A percentile compares a stretch with the other conserved stretches of the same genome.
These are phyloP conservation scores for Cadophora malorum DNA, from an alignment of 2,329 filamentous ascomycete genomes.

Conservation along the genomic window DNA sequence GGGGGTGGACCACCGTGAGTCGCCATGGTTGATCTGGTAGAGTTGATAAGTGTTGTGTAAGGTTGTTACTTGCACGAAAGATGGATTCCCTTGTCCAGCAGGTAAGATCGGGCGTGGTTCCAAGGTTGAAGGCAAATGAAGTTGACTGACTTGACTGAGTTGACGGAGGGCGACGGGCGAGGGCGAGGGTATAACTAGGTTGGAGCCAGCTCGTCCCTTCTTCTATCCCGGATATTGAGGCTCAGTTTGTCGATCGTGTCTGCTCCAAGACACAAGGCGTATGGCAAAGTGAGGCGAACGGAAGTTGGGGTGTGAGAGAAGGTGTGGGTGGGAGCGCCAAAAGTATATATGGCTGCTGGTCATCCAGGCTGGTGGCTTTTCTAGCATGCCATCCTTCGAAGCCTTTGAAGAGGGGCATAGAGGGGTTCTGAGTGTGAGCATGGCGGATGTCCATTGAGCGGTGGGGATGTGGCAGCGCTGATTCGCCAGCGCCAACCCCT, in stretches of 20 bases:
- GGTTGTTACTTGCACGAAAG: neutral
- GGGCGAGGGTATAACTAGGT: slow-evolving; percentile 8
- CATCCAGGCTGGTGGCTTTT: slow-evolving; percentile 6
- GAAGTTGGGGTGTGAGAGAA: slow-evolving; percentile 9
- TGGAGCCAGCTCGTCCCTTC: slow-evolving; percentile 1
- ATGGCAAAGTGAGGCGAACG: slow-evolving; percentile 18
- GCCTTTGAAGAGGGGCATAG: slow-evolving; percentile 4
- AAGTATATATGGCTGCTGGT: neutral
- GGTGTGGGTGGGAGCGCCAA: slow-evolving; percentile 12
- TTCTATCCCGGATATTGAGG: slow-evolving; percentile 1
- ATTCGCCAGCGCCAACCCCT: neutral
- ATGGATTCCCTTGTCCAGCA: neutral
- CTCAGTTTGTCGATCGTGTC: neutral
- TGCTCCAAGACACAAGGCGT: neutral
- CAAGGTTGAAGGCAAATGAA: neutral
- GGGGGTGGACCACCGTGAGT: slow-evolving; percentile 22
- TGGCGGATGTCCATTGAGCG: slow-evolving; percentile 1
- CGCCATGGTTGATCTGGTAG: slow-evolving; percentile 3
- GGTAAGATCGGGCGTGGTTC: neutral
- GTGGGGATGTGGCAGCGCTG: neutral
- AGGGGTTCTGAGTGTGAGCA: neutral
- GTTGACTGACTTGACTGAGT: neutral
- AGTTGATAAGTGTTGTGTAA: neutral
- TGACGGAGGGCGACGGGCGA: slow-evolving; percentile 11
- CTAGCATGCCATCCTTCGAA: slow-evolving; percentile 9